phyloP scores from a whole-genome alignment of 352 stramenopile species.

The Phytophthora crassamura region DNA sequence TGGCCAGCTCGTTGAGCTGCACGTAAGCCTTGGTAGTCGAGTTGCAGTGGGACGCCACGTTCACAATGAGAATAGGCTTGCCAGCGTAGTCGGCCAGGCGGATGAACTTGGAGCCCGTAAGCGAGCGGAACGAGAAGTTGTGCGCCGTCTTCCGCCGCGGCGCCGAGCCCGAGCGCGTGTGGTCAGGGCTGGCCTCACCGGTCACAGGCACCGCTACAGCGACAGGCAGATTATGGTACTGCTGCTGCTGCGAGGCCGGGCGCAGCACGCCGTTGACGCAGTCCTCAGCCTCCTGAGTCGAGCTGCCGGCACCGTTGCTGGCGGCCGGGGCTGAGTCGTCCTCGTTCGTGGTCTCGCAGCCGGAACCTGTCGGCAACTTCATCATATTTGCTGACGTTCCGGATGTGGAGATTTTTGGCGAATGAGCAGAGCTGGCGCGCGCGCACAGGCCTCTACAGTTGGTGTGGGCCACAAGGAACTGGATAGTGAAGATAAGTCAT shows the following conservation, averaged over 20 bases:
- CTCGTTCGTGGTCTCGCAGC: conserved; percentile 40
- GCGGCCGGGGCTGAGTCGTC: conserved; percentile 15
- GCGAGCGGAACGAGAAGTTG: conserved; percentile 80
- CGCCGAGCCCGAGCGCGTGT: conserved; percentile 22
- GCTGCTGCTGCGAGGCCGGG: conserved; percentile 35
- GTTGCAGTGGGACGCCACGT: conserved; percentile 86
- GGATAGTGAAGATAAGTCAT: conserved; percentile 9
- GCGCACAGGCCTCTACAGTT: neutral
- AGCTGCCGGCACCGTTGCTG: neutral
- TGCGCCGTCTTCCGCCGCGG: conserved; percentile 65
- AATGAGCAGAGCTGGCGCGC: conserved; percentile 21
- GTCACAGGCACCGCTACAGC: conserved; percentile 57
- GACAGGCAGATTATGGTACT: conserved; percentile 65
- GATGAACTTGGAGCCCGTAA: conserved; percentile 65
- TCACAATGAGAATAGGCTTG: conserved; percentile 76
- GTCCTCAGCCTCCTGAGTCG: conserved; percentile 21
- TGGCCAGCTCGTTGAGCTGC: conserved; percentile 74
- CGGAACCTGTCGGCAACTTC: conserved; percentile 44
- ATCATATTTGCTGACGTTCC: conserved; percentile 33
- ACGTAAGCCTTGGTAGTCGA: conserved; percentile 77
- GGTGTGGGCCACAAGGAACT: neutral
- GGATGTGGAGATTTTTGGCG: conserved; percentile 18
- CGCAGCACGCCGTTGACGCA: conserved; percentile 28
- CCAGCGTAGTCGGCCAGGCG: conserved; percentile 71
- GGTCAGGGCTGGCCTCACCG: conserved; percentile 37